A percentile compares a stretch with the other conserved stretches of the same genome.
Conservation (phyloP, 2,329 filamentous ascomycete species). For the Pseudogymnoascus sp. region DNA sequence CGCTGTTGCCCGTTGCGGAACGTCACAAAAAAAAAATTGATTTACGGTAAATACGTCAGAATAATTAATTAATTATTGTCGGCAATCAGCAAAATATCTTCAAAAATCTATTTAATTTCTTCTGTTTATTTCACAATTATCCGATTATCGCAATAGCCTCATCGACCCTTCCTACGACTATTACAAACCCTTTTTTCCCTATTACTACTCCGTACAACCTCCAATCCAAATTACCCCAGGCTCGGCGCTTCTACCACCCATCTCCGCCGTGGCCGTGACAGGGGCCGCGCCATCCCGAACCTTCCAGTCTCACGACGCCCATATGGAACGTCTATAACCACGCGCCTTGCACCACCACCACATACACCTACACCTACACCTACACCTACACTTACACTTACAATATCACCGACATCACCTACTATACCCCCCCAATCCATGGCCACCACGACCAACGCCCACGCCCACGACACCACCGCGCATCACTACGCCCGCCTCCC, state of each 20-base stretch:
- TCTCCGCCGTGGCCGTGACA: not conserved
- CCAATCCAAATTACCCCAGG: not conserved
- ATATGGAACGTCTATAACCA: not conserved
- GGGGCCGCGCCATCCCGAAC: not conserved
- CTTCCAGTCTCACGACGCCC: not conserved
- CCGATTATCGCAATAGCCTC: not conserved
- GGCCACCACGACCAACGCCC: not conserved
- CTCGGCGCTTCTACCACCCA: not conserved
- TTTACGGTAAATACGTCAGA: not conserved
- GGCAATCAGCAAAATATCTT: not conserved
- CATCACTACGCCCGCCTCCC: not conserved
- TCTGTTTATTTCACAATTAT: not conserved
- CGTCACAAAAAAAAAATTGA: not conserved
- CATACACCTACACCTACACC: not conserved
- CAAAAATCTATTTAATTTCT: not conserved
- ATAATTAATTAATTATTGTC: not conserved
- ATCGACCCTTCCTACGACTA: not conserved
- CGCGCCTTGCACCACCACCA: not conserved
- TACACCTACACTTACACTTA: not conserved
- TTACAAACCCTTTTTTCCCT: not conserved
- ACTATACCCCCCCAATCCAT: not conserved
- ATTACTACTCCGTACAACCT: not conserved
- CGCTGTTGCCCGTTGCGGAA: not conserved
- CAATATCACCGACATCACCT: not conserved
- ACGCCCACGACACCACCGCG: not conserved